Base-by-base conservation (phyloP, 164 flowering plant species). In the Vitis cinerea region DNA sequence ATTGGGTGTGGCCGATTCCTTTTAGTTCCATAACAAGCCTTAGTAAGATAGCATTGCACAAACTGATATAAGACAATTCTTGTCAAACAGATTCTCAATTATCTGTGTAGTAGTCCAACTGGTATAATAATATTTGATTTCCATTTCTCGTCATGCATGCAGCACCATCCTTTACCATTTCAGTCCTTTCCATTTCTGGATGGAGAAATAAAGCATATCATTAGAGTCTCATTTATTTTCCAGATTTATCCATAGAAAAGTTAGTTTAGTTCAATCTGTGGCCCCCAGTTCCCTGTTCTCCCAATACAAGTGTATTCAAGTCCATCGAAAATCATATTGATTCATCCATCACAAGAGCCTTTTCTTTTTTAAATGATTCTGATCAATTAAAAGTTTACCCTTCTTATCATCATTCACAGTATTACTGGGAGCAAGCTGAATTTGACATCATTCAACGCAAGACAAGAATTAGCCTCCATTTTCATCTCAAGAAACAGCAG, bases 381-480 rank as follows among this genome's bases (percentile, higher is more conserved):
- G 37, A 10, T 29, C 10, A 10, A 2, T 27, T 54, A 29, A 56
- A 53, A 31, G 14, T 17, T 56, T 29, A 51, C 10, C 7, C 23
- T 1, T 23, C 16, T 10, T 29, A 52, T 69, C 12, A 10, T 23
- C 49, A 9, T 68, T 17, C 76, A 63, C 90, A 95, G 98, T 93
- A 95, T 74, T 65, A 75, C 2, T 95, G 99, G 99, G 97, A 95
- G 92, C 99, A 95, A 86, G 92, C 81, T 66, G 96, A 88, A 65
- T 93, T 95, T 70, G 94, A 95, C 81, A 83, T 89, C 56, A 61
- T 95, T 66, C 83, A 83, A 73, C 86, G 97, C 52, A 93, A 83
- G 64, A 95, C 99, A 58, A 87, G 97, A 76, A 91, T 95, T 49
- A 95, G 99, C 78, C 93, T 95, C 62, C 99, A 95, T 75, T 93